phyloP scores from a whole-genome alignment of 83 land plant species.

The Isoetes engelmannii region DNA sequence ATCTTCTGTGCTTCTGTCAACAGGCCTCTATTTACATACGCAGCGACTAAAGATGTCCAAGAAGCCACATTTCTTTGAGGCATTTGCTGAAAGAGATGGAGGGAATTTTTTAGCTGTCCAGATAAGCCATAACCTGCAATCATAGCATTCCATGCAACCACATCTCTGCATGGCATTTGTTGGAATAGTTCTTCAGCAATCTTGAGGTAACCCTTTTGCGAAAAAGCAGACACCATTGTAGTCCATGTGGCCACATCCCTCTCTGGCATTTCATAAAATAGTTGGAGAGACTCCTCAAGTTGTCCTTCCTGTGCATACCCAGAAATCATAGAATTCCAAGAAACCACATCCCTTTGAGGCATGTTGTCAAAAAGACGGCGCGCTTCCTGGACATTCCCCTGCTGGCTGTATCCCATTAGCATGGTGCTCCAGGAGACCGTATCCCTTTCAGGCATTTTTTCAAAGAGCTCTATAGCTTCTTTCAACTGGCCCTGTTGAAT shows the following conservation, averaged over 20 bases:
- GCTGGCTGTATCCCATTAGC: too few species aligned
- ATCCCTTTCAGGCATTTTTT: background rate
- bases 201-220: background rate
- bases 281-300: too few species aligned
- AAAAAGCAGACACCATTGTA: too few species aligned
- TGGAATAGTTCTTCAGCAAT: background rate
- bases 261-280: too few species aligned
- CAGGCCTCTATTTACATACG: too few species aligned
- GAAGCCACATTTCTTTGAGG: background rate
- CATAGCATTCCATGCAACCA: background rate
- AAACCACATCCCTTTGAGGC: background rate
- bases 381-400: too few species aligned
- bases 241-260: too few species aligned
- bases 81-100: background rate
- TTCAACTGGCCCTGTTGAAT: background rate
- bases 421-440: too few species aligned
- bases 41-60: too few species aligned
- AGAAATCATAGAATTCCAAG: background rate
- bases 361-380: too few species aligned
- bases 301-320: constrained; percentile 8
- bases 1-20: too few species aligned
- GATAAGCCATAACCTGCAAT: background rate
- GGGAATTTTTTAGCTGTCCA: background rate
- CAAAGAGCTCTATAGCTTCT: background rate
- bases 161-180: background rate